Evolutionary conservation across 805 yeast species (phyloP).

Genomic region (Kluyveromyces wickerhamii): DNA sequence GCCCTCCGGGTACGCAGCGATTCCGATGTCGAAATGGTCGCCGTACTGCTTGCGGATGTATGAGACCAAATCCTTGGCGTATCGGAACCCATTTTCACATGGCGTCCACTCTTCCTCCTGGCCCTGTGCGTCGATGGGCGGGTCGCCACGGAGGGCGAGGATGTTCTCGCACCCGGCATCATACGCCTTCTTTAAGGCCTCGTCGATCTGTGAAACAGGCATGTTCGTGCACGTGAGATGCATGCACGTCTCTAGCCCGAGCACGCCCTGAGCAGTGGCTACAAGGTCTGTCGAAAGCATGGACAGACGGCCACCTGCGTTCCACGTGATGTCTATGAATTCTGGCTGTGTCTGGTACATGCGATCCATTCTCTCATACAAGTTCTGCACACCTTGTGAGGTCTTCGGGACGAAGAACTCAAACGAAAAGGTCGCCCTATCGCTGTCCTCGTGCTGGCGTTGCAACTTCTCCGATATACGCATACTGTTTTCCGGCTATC

Average conservation of each 20-base stretch:
- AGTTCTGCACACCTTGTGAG: conserved; percentile 89
- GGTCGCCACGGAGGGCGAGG: conserved; percentile 91
- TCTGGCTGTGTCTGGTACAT: conserved; percentile 86
- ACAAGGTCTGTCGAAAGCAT: conserved; percentile 86
- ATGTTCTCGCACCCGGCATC: conserved; percentile 93
- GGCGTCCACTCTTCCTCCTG: conserved; percentile 29
- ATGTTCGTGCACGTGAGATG: conserved; percentile 95
- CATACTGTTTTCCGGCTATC: conserved; percentile 19
- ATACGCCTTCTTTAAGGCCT: conserved; percentile 78
- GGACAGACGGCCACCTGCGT: conserved; percentile 77
- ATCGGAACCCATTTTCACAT: conserved; percentile 66
- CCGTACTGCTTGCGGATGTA: conserved; percentile 76
- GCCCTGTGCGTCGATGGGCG: conserved; percentile 50
- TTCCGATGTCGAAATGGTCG: conserved; percentile 87
- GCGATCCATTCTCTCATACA: conserved; percentile 95
- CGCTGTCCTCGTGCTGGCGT: conserved; percentile 23
- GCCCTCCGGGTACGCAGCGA: conserved; percentile 97
- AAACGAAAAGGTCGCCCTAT: conserved; percentile 74
- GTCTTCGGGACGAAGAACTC: conserved; percentile 98
- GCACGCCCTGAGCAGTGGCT: conserved; percentile 77
- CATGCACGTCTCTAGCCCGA: conserved; percentile 95
- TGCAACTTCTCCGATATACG: conserved; percentile 35
- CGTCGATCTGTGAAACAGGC: conserved; percentile 72
- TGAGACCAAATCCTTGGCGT: conserved; percentile 78
- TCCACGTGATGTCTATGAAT: conserved; percentile 96